Evolutionary conservation across 768 basidiomycete species (phyloP).

Genomic region (Naganishia kalamii): DNA sequence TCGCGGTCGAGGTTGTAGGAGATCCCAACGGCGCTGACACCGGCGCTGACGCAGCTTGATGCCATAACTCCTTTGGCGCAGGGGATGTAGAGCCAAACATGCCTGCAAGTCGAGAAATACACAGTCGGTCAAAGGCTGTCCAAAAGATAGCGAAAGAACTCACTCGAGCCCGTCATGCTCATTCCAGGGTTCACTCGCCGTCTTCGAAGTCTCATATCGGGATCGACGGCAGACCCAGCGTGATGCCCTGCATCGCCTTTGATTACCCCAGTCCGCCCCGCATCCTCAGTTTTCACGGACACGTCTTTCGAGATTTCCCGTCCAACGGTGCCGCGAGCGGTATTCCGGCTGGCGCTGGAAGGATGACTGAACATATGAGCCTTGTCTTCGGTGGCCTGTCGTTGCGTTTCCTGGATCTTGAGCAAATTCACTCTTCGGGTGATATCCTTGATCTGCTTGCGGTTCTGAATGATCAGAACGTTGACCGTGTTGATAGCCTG

Average conservation of each 20-base stretch:
- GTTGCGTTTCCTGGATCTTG: constrained; percentile 1
- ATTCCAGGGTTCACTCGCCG: neutral
- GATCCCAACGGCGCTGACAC: neutral
- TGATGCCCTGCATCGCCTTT: neutral
- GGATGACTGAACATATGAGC: neutral
- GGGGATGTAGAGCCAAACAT: neutral
- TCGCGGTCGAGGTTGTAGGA: neutral
- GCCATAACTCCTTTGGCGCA: neutral
- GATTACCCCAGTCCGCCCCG: neutral
- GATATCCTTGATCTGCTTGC: constrained; percentile 36
- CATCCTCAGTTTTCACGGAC: too few species aligned
- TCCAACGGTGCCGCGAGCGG: too few species aligned
- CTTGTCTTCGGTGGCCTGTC: neutral
- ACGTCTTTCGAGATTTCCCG: too few species aligned
- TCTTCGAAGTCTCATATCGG: neutral
- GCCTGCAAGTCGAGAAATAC: neutral
- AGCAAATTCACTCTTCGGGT: constrained; percentile 28
- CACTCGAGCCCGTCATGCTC: constrained; percentile 6
- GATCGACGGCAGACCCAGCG: neutral
- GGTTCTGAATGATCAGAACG: constrained; percentile 37
- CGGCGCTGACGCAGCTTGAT: neutral
- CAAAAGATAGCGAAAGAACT: neutral
- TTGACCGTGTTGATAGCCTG: constrained; percentile 33
- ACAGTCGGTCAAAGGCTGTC: neutral
- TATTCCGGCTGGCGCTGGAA: too few species aligned